A percentile compares a stretch with the other conserved stretches of the same genome.
phyloP scores from a whole-genome alignment of 345 rosid genomes.

The Ailanthus altissimus region DNA sequence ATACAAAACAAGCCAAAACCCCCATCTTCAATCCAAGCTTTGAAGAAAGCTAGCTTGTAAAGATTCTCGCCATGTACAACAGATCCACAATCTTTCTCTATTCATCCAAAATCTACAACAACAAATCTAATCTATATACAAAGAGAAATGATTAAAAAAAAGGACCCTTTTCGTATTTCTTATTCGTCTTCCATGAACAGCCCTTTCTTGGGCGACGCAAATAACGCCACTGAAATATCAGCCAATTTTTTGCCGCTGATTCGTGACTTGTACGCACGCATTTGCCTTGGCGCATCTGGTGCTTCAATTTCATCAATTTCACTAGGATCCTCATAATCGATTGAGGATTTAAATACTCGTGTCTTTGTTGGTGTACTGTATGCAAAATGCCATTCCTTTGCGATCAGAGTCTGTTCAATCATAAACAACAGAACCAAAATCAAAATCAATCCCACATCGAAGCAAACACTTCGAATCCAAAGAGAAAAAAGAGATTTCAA shows the following conservation, averaged over 20 bases:
- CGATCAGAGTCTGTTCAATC: conserved; percentile 54
- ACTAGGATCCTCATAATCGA: conserved; percentile 31
- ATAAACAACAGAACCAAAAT: neutral
- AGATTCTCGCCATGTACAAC: conserved; percentile 28
- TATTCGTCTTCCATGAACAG: conserved; percentile 13
- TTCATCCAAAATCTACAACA: conserved; percentile 27
- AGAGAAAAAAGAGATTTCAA: neutral
- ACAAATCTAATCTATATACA: conserved; percentile 23
- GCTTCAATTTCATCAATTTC: conserved; percentile 50
- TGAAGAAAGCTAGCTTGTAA: conserved; percentile 33
- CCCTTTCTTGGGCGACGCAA: conserved; percentile 35
- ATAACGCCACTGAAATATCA: conserved; percentile 55
- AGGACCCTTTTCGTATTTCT: neutral
- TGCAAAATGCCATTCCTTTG: conserved; percentile 60
- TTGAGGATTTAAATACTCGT: conserved; percentile 41
- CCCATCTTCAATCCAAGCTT: conserved; percentile 34
- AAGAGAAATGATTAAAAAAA: neutral
- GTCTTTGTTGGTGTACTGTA: conserved; percentile 69
- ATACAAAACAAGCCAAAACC: conserved; percentile 34
- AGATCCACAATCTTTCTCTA: conserved; percentile 3
- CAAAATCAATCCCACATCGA: neutral
- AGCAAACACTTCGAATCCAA: neutral
- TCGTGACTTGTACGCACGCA: conserved; percentile 32
- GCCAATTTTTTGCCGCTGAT: conserved; percentile 43
- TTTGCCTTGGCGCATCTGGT: conserved; percentile 63